Evolutionary conservation across 306 rosid species (phyloP), one percentile per base, ranked within the genome.

Genomic region (Oemleria cerasiformis): DNA sequence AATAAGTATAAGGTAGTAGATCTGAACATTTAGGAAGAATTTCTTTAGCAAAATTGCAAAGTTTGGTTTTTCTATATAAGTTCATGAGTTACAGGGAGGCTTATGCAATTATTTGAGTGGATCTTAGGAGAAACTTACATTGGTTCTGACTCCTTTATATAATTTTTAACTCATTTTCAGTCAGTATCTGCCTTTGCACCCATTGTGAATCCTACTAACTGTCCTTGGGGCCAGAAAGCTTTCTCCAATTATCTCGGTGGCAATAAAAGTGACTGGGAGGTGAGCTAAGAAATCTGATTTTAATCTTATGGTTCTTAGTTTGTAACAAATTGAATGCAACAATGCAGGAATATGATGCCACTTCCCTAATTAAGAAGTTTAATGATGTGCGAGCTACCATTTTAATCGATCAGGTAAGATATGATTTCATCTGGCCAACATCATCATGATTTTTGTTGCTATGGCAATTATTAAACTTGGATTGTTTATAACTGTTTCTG

Each of bases 161-260:
- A 20, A 56, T 39, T 43, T 36, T 70, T 43, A 42, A 2, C 30
- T 25, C 30, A 25, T 71, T 75, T 80, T 21, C 88, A 93, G 98
- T 93, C 97, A 16, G 94, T 83, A 63, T 93, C 97, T 51, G 98
- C 98, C 73, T 91, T 87, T 47, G 72, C 98, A 64, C 98, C 97
- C 13, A 40, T 93, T 73, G 89, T 42, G 55, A 93, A 93, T 86
- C 97, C 98, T 72, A 81, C 73, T 63, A 88, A 86, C 76, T 87
- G 97, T 66, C 84, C 97, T 6, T 91, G 96, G 97, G 98, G 98
- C 78, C 90, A 83, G 84, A 93, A 91, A 84, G 97, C 96, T 67
- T 91, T 93, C 82, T 65, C 96, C 57, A 91, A 93, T 79, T 93
- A 93, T 86, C 90, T 93, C 1, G 96, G 96, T 36, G 82, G 66